These are phyloP conservation scores for Venturia nashicola DNA, from an alignment of 2,329 filamentous ascomycete genomes.

Conservation along the genomic window DNA sequence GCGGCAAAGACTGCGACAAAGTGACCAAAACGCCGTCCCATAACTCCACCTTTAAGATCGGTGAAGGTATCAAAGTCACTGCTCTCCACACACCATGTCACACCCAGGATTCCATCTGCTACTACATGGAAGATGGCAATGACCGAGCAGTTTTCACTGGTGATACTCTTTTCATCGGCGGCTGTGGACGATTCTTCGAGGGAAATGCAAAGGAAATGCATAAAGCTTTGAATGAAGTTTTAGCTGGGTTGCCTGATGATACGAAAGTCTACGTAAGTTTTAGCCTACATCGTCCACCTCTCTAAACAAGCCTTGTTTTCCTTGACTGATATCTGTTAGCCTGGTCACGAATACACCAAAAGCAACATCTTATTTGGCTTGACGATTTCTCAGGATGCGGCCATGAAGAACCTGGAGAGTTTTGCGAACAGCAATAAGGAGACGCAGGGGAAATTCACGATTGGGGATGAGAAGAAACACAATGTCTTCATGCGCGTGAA, in stretches of 20 bases:
- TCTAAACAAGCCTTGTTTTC: background rate
- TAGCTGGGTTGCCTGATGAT: constrained; percentile 72
- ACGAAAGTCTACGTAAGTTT: constrained; percentile 73
- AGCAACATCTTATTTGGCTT: constrained; percentile 81
- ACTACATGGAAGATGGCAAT: constrained; percentile 69
- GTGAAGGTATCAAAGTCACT: constrained; percentile 65
- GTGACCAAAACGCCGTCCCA: constrained; percentile 69
- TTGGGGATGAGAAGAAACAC: constrained; percentile 93
- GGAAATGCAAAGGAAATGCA: constrained; percentile 79
- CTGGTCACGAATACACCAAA: constrained; percentile 98
- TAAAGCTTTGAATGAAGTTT: constrained; percentile 74
- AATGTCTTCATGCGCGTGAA: constrained; percentile 93
- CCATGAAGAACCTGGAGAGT: constrained; percentile 62
- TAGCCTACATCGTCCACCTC: background rate
- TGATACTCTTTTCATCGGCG: constrained; percentile 89
- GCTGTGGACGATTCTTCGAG: constrained; percentile 94
- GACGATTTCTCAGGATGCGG: constrained; percentile 60
- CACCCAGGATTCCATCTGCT: constrained; percentile 98
- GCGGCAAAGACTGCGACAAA: constrained; percentile 71
- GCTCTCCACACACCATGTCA: constrained; percentile 95
- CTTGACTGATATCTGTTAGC: constrained; percentile 35
- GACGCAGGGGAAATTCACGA: constrained; percentile 92
- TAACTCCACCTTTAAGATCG: constrained; percentile 68
- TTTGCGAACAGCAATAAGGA: constrained; percentile 72
- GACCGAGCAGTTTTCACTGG: constrained; percentile 83